Base-by-base conservation (phyloP, 805 yeast species). In the Saccharomycopsis microspora region DNA sequence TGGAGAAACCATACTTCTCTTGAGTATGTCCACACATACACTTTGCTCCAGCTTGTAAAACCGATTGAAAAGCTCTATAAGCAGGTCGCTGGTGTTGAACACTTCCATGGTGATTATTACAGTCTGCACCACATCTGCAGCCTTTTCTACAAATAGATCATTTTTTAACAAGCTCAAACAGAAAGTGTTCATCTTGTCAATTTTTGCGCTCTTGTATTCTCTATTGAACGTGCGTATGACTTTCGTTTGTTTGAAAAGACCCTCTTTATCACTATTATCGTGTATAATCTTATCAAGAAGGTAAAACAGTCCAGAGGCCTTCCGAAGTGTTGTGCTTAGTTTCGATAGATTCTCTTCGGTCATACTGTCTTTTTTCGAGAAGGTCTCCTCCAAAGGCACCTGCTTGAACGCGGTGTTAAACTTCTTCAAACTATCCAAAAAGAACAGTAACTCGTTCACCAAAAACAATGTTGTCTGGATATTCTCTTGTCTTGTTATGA, bases 391-490 rank as follows among this genome's bases (percentile, higher is more conserved):
- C 33, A 49, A 43, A 5, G 10, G 39, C 32, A 47, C 27, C 5
- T 28, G 27, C 10, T 51, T 51, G 32, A 47, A 41, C 19, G 34
- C 28, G 11, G 8, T 29, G 32, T 51, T 51, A 36, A 48, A 43
- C 28, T 30, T 28, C 29, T 64, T 71, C 31, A 69, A 59, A 49
- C 67, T 59, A 33, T 65, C 56, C 39, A 68, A 56, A 49, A 69
- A 68, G 48, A 63, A 63, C 32, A 65, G 57, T 5, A 67, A 58
- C 4, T 70, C 70, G 41, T 74, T 57, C 27, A 71, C 54, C 39
- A 71, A 55, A 33, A 58, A 58, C 43, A 63, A 55, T 1, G 74
- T 68, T 1, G 58, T 48, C 49, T 71, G 73, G 4, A 70, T 58
- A 31, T 61, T 60, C 46, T 58, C 61, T 38, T 69, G 54, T 1